phyloP scores from a whole-genome alignment of 2,329 filamentous ascomycete genomes.

The Fusarium ramigenum region DNA sequence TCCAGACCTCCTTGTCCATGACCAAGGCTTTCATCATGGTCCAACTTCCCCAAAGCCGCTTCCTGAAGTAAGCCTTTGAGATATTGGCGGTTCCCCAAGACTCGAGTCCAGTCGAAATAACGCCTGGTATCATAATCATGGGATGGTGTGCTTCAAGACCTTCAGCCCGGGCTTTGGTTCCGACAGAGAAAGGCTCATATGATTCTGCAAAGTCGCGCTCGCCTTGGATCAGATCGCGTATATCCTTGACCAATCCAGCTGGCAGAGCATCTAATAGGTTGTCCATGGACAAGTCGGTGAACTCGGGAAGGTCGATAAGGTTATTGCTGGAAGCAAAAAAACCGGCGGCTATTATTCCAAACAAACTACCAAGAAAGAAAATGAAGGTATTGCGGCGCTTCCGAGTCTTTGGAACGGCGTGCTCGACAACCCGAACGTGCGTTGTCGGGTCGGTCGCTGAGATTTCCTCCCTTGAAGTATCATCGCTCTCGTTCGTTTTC shows the following conservation, averaged over 20 bases:
- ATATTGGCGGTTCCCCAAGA: slow-evolving; percentile 92
- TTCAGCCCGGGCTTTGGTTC: slow-evolving; percentile 81
- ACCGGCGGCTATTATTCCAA: slow-evolving; percentile 86
- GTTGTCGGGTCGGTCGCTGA: slow-evolving; percentile 39
- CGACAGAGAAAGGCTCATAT: slow-evolving; percentile 94
- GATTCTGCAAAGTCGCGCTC: slow-evolving; percentile 84
- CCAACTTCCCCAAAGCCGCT: slow-evolving; percentile 97
- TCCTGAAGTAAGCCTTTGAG: slow-evolving; percentile 91
- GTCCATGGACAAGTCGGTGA: slow-evolving; percentile 82
- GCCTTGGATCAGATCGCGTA: slow-evolving; percentile 84
- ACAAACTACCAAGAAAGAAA: slow-evolving; percentile 88
- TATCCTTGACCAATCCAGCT: slow-evolving; percentile 84
- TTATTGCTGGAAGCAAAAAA: slow-evolving; percentile 92
- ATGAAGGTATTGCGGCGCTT: slow-evolving; percentile 84
- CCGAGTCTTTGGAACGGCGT: slow-evolving; percentile 58
- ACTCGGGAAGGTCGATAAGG: slow-evolving; percentile 80
- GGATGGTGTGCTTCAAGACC: slow-evolving; percentile 86
- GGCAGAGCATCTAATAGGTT: slow-evolving; percentile 88
- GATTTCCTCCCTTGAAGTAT: slow-evolving; percentile 42
- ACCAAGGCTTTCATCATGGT: slow-evolving; percentile 98
- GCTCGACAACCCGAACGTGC: slow-evolving; percentile 56
- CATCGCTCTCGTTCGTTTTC: slow-evolving; percentile 33
- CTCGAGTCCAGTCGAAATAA: slow-evolving; percentile 96
- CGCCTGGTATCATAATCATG: slow-evolving; percentile 96
- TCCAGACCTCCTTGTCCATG: slow-evolving; percentile 93